These are phyloP conservation scores for Epichloe elymi DNA, from an alignment of 2,329 filamentous ascomycete species.

Conservation along the genomic window DNA sequence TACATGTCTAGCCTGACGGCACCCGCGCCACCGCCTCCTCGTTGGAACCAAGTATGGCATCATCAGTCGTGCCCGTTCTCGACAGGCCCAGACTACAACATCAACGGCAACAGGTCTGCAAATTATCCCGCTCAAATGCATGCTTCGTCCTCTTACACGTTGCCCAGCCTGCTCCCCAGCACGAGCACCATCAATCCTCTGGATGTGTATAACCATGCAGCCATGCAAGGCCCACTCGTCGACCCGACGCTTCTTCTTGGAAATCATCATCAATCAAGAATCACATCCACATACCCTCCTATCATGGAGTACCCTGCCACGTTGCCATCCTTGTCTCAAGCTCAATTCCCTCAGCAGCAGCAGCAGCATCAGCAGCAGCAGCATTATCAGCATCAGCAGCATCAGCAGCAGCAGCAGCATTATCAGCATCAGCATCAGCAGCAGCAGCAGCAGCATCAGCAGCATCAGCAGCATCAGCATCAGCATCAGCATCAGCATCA, in stretches of 20 bases:
- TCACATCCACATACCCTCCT: not conserved
- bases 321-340: not conserved
- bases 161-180: not conserved
- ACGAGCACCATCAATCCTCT: not conserved
- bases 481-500: no score
- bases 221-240: not conserved
- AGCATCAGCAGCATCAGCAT: accelerated
- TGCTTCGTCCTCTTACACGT: not conserved
- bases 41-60: not conserved
- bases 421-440: no score
- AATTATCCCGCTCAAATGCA: not conserved
- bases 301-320: not conserved
- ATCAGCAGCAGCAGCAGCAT: accelerated
- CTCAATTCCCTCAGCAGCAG: no score
- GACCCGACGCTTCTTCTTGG: not conserved
- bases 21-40: not conserved
- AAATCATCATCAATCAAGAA: not conserved
- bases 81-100: not conserved
- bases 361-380: no score
- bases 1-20: not conserved
- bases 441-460: accelerated
- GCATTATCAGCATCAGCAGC: accelerated
- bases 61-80: not conserved
- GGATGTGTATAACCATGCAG: not conserved
- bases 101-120: not conserved